phyloP scores from a whole-genome alignment of 768 basidiomycete genomes.

The Pisolithus tinctorius region DNA sequence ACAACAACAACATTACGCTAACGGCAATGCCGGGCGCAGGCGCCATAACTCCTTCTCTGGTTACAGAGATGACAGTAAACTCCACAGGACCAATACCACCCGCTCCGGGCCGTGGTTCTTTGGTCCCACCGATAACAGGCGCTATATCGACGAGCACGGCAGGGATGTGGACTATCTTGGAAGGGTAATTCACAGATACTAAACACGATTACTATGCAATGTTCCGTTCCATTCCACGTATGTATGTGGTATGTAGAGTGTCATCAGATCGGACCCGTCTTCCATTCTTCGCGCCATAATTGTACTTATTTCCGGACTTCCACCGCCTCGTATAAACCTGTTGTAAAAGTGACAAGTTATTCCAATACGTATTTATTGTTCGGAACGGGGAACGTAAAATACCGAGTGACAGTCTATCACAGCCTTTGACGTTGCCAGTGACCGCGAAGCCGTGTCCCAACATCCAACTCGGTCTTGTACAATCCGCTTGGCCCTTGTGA shows the following conservation, averaged over 20 bases:
- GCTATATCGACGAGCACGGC: slow-evolving; percentile 19
- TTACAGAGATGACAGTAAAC: slow-evolving; percentile 13
- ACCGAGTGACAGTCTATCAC: too few relatives aligned
- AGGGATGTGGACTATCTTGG: slow-evolving; percentile 12
- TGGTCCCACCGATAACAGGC: slow-evolving; percentile 12
- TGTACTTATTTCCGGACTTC: not conserved
- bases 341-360: not conserved
- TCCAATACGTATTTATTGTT: slow-evolving; percentile 18
- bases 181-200: slow-evolving; percentile 1
- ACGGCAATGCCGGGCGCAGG: slow-evolving; percentile 11
- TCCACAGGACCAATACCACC: slow-evolving; percentile 10
- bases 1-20: slow-evolving; percentile 8
- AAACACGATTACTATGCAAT: not conserved
- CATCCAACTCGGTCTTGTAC: slow-evolving; percentile 52
- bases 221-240: not conserved
- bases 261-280: not conserved
- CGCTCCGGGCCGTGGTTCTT: slow-evolving; percentile 18
- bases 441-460: slow-evolving; percentile 45
- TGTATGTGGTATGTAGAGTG: not conserved
- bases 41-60: slow-evolving; percentile 21
- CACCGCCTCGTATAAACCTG: not conserved
- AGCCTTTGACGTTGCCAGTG: slow-evolving; percentile 66
- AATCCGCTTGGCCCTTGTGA: slow-evolving; percentile 21
- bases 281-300: not conserved
- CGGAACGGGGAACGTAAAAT: too few relatives aligned